Evolutionary conservation across 169 alveolate species (phyloP).

Genomic region (Ophryocystis elektroscirrha): DNA sequence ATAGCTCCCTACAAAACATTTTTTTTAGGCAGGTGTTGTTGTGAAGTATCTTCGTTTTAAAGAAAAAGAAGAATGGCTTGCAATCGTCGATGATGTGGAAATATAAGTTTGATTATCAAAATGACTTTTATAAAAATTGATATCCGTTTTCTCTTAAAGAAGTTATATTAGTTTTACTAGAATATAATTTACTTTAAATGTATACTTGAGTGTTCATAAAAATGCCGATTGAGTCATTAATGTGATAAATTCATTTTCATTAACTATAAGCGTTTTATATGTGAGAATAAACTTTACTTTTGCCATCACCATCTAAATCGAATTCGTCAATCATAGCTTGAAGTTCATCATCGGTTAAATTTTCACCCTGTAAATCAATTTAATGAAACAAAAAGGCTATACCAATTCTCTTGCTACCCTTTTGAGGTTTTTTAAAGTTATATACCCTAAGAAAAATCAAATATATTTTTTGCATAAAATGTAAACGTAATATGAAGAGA

Average conservation of each 20-base stretch:
- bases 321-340: constrained; percentile 92
- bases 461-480: background rate
- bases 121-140: too few relatives aligned
- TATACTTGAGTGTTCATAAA: constrained; percentile 20
- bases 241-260: constrained; percentile 75
- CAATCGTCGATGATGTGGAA: too few relatives aligned
- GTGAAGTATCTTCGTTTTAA: too few relatives aligned
- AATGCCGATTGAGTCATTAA: constrained; percentile 80
- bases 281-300: constrained; percentile 23
- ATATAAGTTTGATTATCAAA: too few relatives aligned
- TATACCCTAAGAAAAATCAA: constrained; percentile 39
- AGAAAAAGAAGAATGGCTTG: too few relatives aligned
- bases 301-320: constrained; percentile 88
- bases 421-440: constrained; percentile 66
- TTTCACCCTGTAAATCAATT: constrained; percentile 58
- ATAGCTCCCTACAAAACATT: too few relatives aligned
- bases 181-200: too few relatives aligned
- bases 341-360: constrained; percentile 80
- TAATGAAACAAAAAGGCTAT: constrained; percentile 5
- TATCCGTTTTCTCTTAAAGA: too few relatives aligned
- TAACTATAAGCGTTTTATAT: constrained; percentile 18
- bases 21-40: too few relatives aligned
- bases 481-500: background rate
- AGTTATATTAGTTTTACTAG: too few relatives aligned
- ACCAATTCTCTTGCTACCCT: constrained; percentile 79